phyloP scores from a whole-genome alignment of 176 grass and related monocot species.

The Oryza nivara region DNA sequence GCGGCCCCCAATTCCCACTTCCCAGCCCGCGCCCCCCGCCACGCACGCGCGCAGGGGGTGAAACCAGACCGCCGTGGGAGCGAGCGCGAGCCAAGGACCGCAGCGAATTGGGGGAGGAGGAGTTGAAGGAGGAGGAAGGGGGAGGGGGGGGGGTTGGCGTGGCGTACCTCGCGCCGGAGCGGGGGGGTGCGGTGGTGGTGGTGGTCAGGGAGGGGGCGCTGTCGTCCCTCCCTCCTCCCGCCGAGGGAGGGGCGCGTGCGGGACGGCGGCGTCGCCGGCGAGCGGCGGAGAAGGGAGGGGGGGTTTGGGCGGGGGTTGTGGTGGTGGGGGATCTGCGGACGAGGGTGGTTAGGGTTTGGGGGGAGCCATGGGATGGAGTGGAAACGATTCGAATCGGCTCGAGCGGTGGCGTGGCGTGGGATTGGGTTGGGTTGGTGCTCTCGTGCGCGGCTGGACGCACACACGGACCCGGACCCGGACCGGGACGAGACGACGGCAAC shows the following conservation, averaged over 20 bases:
- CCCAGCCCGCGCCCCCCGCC: neutral
- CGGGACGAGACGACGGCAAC: no score
- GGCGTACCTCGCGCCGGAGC: conserved; percentile 41
- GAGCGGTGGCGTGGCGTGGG: no score
- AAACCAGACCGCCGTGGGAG: neutral
- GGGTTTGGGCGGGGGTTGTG: no score
- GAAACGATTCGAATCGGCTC: conserved; percentile 5
- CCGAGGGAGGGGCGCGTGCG: neutral
- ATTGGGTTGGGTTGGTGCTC: no score
- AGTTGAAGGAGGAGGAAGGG: no score
- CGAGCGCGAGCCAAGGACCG: neutral
- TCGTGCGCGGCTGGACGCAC: neutral
- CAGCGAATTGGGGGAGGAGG: neutral
- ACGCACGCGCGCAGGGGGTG: neutral
- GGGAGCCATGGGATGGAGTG: conserved; percentile 32
- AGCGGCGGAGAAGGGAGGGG: neutral
- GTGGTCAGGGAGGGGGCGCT: neutral
- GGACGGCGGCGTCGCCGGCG: neutral
- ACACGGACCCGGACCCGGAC: no score
- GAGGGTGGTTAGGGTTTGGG: conserved; percentile 54
- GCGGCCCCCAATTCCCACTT: neutral
- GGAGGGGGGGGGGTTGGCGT: neutral
- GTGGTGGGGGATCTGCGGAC: neutral
- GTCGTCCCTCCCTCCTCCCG: no score
- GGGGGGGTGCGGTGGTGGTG: neutral